Evolutionary conservation across 305 asterid species (phyloP), one percentile per base, ranked within the genome.

Genomic region (Rubia tinctorum): DNA sequence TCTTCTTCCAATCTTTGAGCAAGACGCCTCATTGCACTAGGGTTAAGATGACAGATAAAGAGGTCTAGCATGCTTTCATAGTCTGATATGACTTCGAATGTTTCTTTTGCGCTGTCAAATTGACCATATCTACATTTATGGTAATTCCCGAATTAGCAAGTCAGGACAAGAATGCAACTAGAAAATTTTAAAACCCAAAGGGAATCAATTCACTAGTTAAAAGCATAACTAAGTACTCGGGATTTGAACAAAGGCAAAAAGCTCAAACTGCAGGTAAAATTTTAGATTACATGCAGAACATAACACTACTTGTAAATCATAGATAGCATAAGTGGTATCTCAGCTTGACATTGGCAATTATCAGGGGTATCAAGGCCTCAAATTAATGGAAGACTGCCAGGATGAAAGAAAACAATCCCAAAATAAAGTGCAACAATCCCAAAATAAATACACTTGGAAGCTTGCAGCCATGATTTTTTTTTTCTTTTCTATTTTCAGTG

Each of bases 31-130:
- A 95, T 87, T 74, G 99, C 98, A 78, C 98, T 95, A 69, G 99
- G 98, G 81, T 95, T 95, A 70, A 95, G 99, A 90, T 95, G 99
- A 88, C 99, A 93, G 79, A 95, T 88, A 81, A 89, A 95, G 69
- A 95, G 88, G 83, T 92, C 98, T 42, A 92, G 96, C 99, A 92
- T 85, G 80, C 99, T 92, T 88, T 95, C 98, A 73, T 82, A 92
- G 82, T 95, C 99, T 76, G 96, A 84, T 65, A 92, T 89, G 69
- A 91, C 97, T 91, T 95, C 99, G 80, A 95, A 95, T 55, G 98
- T 95, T 82, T 95, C 99, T 80, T 92, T 95, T 66, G 99, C 99
- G 80, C 90, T 91, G 85, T 95, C 99, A 84, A 88, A 92, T 80
- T 95, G 99, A 62, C 96, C 98, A 76, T 92, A 95, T 84, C 99